Evolutionary conservation across 768 basidiomycete species (phyloP), one percentile per base, ranked within the genome.

Genomic region (Trametes coccinea): DNA sequence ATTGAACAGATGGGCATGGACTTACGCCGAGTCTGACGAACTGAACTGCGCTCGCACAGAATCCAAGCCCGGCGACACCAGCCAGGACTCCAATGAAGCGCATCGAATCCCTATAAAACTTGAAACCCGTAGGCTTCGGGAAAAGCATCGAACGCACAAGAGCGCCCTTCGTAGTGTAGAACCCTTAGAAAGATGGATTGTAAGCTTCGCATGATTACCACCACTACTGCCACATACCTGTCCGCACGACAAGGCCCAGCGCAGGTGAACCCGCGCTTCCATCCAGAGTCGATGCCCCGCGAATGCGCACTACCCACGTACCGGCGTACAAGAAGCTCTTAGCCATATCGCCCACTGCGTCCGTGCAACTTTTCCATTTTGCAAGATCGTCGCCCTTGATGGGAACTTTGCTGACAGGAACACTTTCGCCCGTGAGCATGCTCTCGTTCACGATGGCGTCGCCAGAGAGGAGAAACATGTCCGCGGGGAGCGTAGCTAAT

Each of bases 401-500:
- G 0, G 95, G 90, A 17, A 84, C 75, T 72, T 99, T 99, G 72
- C 92, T 92, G 53, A 99, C 93, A 2, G 97, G 97, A 0, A 99
- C 93, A 65, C 95, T 97, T 76, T 99, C 97, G 11, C 97, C 97
- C 0, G 97, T 98, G 27, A 99, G 84, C 97, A 99, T 98, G 64
- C 94, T 96, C 76, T 99, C 97, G 72, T 98, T 98, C 53, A 98
- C 90, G 60, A 99, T 96, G 1, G 95, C 94, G 73, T 99, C 97
- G 1, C 97, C 97, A 2, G 93, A 92, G 31, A 99, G 85, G 7
- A 99, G 81, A 65, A 98, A 84, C 64, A 96, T 80, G 72, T 99
- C 97, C 13, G 93, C 91, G 3, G 97, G 97, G 65, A 99, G 80
- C 34, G 87, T 74, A 8, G 83, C 76, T 7, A 95, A 80, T 29